Base-by-base conservation (phyloP, 2,329 filamentous ascomycete genomes). In the Helicocarpus griseus region DNA sequence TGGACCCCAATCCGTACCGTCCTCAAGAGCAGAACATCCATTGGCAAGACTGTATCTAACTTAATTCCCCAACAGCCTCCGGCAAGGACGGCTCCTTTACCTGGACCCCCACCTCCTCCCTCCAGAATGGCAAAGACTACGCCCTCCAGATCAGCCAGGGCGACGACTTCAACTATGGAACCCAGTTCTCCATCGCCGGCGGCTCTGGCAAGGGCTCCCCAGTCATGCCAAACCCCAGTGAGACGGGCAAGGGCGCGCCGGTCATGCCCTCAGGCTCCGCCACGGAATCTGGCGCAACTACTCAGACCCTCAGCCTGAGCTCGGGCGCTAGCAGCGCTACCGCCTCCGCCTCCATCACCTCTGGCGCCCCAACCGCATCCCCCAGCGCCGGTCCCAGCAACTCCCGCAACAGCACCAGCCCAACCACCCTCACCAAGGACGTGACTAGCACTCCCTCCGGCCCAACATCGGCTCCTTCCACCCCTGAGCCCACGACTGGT, bases 81-180 rank as follows among this genome's bases (percentile, higher is more conserved):
- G 75, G 71, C 22, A 69, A 65, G 46, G 71, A 69, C 47, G 75
- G 74, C 52, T 65, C 62, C 22, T 79, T 69, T 69, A 69, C 66
- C 51, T 83, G 77, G 77, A 77, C 70, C 14, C 75, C 77, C 4
- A 62, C 66, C 36, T 62, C 60, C 22, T 63, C 60, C 36, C 67
- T 81, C 26, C 58, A 64, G 41, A 64, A 71, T 55, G 73, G 66
- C 51, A 54, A 63, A 35, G 69, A 80, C 67, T 83, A 83, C 61
- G 79, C 81, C 50, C 73, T 83, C 53, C 66, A 81, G 63, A 81
- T 84, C 66, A 63, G 60, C 13, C 79, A 82, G 61, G 74, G 70
- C 53, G 66, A 61, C 38, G 54, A 69, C 46, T 60, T 69, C 63
- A 83, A 83, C 69, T 83, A 81, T 69, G 77, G 73, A 43, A 76